A percentile compares a stretch with the other conserved stretches of the same genome.
phyloP scores from a whole-genome alignment of 2,329 filamentous ascomycete genomes.

The Xylariaceae sp. region DNA sequence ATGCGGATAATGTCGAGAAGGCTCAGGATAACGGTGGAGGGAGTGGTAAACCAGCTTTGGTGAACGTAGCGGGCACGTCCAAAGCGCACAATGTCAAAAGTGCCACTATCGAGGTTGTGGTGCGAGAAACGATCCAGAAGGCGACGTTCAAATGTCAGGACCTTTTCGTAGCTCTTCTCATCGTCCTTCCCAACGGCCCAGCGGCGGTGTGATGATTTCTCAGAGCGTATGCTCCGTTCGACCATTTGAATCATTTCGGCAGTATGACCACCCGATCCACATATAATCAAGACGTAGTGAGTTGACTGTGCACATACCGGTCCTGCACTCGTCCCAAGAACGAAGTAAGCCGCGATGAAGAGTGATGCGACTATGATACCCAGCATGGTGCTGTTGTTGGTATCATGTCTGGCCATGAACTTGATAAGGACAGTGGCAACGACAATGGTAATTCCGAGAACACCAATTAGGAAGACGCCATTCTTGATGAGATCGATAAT shows the following conservation, averaged over 20 bases:
- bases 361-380: not conserved
- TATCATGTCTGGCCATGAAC: not conserved
- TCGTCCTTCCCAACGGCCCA: slow-evolving; percentile 85
- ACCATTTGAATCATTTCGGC: slow-evolving; percentile 93
- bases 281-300: slow-evolving; percentile 74
- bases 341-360: slow-evolving; percentile 10
- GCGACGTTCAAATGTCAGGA: slow-evolving; percentile 60
- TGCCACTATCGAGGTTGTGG: slow-evolving; percentile 45
- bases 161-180: slow-evolving; percentile 69
- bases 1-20: slow-evolving; percentile 67
- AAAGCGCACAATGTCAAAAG: slow-evolving; percentile 71
- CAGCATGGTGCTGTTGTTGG: not conserved
- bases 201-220: slow-evolving; percentile 69
- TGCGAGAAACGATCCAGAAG: slow-evolving; percentile 41
- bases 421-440: not conserved
- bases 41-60: slow-evolving; percentile 77
- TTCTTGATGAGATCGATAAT: slow-evolving; percentile 5
- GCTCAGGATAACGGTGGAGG: slow-evolving; percentile 70
- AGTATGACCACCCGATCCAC: slow-evolving; percentile 94
- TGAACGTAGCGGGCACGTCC: slow-evolving; percentile 82
- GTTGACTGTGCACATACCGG: slow-evolving; percentile 24
- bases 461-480: not conserved
- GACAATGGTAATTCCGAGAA: not conserved
- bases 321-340: not conserved
- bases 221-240: slow-evolving; percentile 60